Conservation (phyloP, 2,329 filamentous ascomycete genomes). For the Penicillium capsulatum region DNA sequence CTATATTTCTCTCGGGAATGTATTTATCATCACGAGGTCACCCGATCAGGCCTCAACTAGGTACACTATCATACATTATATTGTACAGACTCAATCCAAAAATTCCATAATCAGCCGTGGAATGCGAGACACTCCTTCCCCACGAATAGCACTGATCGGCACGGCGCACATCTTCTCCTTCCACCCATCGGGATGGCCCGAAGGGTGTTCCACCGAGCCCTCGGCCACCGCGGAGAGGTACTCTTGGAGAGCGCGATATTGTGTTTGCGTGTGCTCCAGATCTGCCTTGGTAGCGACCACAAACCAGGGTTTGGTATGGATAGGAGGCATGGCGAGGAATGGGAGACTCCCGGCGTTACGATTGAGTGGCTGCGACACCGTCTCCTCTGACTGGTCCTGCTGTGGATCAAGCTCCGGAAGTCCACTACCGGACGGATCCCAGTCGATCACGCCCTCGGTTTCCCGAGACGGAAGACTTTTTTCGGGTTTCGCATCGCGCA, state of each 20-base stretch:
- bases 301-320: conserved; percentile 94
- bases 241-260: conserved; percentile 64
- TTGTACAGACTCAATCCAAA: conserved; percentile 29
- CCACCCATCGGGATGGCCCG: conserved; percentile 64
- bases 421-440: conserved; percentile 34
- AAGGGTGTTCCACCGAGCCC: conserved; percentile 67
- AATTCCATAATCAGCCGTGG: conserved; percentile 41
- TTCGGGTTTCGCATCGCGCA: conserved; percentile 67
- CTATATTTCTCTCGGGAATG: too few relatives aligned
- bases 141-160: conserved; percentile 84
- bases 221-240: conserved; percentile 66
- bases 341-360: conserved; percentile 34
- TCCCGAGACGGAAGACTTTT: conserved; percentile 59
- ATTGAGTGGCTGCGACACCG: conserved; percentile 7
- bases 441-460: conserved; percentile 47
- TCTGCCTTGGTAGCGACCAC: conserved; percentile 94
- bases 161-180: conserved; percentile 58
- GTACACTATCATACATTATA: too few relatives aligned
- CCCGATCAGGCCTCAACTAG: too few relatives aligned
- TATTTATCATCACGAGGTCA: too few relatives aligned
- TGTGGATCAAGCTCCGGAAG: conserved; percentile 22
- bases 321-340: conserved; percentile 58
- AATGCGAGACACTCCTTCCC: conserved; percentile 68
- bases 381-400: conserved; percentile 3
- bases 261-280: conserved; percentile 69